A percentile compares a stretch with the other conserved stretches of the same genome.
Conservation (phyloP, 345 rosid species). For the Atalantia buxifolia region DNA sequence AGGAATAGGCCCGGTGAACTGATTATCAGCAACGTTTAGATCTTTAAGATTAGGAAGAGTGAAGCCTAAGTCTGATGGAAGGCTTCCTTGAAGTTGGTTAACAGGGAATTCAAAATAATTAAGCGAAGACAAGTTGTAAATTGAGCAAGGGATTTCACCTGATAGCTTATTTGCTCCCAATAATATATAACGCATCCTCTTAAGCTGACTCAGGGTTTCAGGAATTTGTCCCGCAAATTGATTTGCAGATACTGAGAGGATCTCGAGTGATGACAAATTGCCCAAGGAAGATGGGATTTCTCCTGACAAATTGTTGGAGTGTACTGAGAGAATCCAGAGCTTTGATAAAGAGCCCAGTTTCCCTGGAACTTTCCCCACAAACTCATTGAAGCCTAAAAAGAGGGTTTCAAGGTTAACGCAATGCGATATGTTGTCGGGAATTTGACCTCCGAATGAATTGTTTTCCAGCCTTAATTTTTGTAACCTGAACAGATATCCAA, state of each 20-base stretch:
- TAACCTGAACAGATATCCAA: slow-evolving; percentile 9
- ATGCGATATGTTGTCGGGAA: slow-evolving; percentile 5
- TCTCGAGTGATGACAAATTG: slow-evolving; percentile 19
- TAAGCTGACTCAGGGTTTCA: background rate
- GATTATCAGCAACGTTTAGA: background rate
- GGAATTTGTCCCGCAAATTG: background rate
- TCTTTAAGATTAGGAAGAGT: slow-evolving; percentile 7
- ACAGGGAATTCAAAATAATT: accelerated
- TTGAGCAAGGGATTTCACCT: background rate
- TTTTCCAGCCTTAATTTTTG: background rate
- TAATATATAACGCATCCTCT: background rate
- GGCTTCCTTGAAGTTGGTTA: background rate
- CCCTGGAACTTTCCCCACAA: slow-evolving; percentile 9
- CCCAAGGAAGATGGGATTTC: slow-evolving; percentile 5
- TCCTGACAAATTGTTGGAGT: background rate
- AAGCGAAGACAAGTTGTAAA: background rate
- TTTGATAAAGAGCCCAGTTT: slow-evolving; percentile 8
- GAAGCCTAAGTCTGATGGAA: slow-evolving; percentile 2
- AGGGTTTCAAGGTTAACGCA: background rate
- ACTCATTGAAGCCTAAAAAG: background rate
- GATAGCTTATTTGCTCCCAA: background rate
- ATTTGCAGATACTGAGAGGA: background rate
- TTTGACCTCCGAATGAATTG: slow-evolving; percentile 14
- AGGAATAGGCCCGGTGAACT: slow-evolving; percentile 14
- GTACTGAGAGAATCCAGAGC: background rate